Base-by-base conservation (phyloP, 148 eudicot species). In the Vaccinium corymbosum region DNA sequence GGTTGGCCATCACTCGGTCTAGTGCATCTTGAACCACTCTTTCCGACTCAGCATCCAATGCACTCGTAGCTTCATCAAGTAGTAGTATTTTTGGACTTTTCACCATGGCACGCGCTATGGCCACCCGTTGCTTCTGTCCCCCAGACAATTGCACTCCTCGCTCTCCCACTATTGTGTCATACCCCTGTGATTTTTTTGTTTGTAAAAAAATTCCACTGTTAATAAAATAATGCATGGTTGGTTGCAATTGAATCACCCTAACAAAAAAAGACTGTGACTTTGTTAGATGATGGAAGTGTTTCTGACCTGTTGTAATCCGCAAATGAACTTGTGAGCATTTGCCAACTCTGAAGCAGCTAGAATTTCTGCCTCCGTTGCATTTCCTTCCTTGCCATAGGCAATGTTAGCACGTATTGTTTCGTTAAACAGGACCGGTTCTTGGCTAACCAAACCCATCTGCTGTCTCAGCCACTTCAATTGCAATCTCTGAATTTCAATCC, bases 401-500 rank as follows among this genome's bases (percentile, higher is more conserved):
- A 94, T 91, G 87, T 94, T 94, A 48, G 92, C 93, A 48, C 90
- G 88, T 83, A 94, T 92, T 1, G 94, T 92, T 55, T 92, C 89
- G 59, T 92, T 92, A 66, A 92, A 92, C 68, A 94, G 83, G 72
- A 91, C 49, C 1, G 97, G 97, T 79, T 94, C 97, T 86, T 94
- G 97, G 87, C 94, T 91, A 20, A 94, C 97, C 17, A 94, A 92
- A 2, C 97, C 97, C 92, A 94, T 94, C 78, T 94, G 97, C 77
- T 88, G 91, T 88, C 97, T 90, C 79, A 94, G 78, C 97, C 97
- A 92, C 83, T 90, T 92, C 79, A 94, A 76, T 74, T 91, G 90
- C 46, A 92, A 71, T 76, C 85, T 91, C 16, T 92, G 91, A 42
- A 94, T 90, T 71, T 91, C 95, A 84, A 83, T 80, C 38, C 94